Evolutionary conservation across 176 grass and related monocot genomes (phyloP).

Genomic region (Bolboschoenus planiculmis): DNA sequence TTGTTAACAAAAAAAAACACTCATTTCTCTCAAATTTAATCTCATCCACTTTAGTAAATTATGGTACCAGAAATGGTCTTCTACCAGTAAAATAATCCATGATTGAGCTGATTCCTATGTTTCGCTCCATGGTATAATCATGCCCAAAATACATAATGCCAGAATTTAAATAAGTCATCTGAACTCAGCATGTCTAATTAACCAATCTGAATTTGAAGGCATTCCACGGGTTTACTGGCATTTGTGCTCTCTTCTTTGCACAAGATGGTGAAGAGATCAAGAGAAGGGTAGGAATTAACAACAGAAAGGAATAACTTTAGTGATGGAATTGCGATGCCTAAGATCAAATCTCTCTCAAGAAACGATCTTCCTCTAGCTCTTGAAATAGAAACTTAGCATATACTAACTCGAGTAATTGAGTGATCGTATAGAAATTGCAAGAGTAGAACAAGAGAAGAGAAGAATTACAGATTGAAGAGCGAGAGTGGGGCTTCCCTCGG

Average conservation of each 20-base stretch:
- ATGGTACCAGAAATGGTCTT: background rate
- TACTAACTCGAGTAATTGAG: too few species aligned
- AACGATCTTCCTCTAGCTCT: background rate
- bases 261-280: background rate
- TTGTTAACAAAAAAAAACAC: background rate
- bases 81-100: background rate
- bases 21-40: background rate
- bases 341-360: background rate
- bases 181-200: background rate
- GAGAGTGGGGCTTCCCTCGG: conserved; percentile 63
- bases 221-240: background rate
- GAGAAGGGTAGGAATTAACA: background rate
- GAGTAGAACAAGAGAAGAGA: background rate
- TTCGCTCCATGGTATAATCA: background rate
- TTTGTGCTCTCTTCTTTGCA: background rate
- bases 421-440: too few species aligned
- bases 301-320: background rate
- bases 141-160: background rate
- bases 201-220: background rate
- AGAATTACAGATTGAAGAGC: conserved; percentile 78
- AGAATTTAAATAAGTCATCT: background rate
- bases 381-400: too few species aligned
- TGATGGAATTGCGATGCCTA: background rate
- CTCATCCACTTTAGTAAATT: background rate
- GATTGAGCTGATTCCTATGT: background rate